phyloP scores from a whole-genome alignment of 768 basidiomycete genomes.

The Termitomyces sp. region DNA sequence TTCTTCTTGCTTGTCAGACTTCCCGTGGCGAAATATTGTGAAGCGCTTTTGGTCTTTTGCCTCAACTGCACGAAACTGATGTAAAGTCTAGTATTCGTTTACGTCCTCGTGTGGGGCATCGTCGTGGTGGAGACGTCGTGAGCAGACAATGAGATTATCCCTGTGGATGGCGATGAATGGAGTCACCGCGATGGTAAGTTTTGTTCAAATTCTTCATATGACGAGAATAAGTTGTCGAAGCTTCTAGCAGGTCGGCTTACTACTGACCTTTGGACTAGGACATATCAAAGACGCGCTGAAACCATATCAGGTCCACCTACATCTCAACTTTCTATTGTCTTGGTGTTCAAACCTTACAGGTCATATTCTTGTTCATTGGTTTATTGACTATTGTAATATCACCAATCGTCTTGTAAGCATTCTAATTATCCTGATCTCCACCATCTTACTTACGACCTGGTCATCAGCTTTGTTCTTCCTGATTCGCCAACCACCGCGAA shows the following conservation, averaged over 20 bases:
- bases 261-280: slow-evolving; percentile 37
- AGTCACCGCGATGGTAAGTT: slow-evolving; percentile 31
- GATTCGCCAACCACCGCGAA: slow-evolving; percentile 38
- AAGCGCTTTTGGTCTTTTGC: slow-evolving; percentile 3
- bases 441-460: neutral
- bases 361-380: slow-evolving; percentile 44
- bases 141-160: slow-evolving; percentile 38
- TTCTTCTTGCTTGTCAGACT: slow-evolving; percentile 37
- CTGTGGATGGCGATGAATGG: slow-evolving; percentile 44
- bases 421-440: neutral
- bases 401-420: slow-evolving; percentile 30
- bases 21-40: slow-evolving; percentile 36
- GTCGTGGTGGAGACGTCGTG: slow-evolving; percentile 46
- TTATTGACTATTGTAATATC: slow-evolving; percentile 33
- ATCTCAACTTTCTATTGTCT: neutral
- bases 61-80: neutral
- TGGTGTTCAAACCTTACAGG: slow-evolving; percentile 14
- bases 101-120: slow-evolving; percentile 41
- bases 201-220: too few species aligned
- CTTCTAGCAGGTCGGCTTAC: slow-evolving; percentile 31
- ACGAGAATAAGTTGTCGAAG: neutral
- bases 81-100: slow-evolving; percentile 23
- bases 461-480: slow-evolving; percentile 33
- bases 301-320: slow-evolving; percentile 36
- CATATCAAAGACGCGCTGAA: slow-evolving; percentile 33